Evolutionary conservation across 2,329 filamentous ascomycete genomes (phyloP).

Genomic region (Penicillium sp.): DNA sequence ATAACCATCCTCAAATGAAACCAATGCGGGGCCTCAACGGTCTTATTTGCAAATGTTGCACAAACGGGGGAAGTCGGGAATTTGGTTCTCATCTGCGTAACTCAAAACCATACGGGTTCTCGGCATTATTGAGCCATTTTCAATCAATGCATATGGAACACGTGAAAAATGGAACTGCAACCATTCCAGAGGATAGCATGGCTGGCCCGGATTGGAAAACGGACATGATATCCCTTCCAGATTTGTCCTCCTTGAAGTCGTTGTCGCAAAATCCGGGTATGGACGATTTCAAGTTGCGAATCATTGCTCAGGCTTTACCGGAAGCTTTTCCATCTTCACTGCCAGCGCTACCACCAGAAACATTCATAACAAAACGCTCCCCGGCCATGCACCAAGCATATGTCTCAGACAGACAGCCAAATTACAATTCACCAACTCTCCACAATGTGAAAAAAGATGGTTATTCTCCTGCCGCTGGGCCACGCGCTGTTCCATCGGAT

Average conservation of each 20-base stretch:
- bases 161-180: slow-evolving; percentile 17
- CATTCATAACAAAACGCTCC: slow-evolving; percentile 4
- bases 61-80: slow-evolving; percentile 15
- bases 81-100: background rate
- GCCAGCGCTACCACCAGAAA: slow-evolving; percentile 3
- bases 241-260: slow-evolving; percentile 27
- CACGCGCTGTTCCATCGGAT: background rate
- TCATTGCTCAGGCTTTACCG: slow-evolving; percentile 52
- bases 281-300: slow-evolving; percentile 52
- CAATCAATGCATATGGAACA: slow-evolving; percentile 34
- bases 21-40: slow-evolving; percentile 53
- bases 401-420: background rate
- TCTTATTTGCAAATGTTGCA: slow-evolving; percentile 55
- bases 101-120: slow-evolving; percentile 25
- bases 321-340: slow-evolving; percentile 29
- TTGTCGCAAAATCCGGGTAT: slow-evolving; percentile 36
- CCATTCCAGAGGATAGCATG: slow-evolving; percentile 20
- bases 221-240: slow-evolving; percentile 60
- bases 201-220: slow-evolving; percentile 52
- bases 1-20: slow-evolving; percentile 56
- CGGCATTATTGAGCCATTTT: slow-evolving; percentile 34
- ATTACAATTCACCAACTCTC: slow-evolving; percentile 1
- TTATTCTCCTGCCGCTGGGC: background rate
- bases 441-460: background rate
- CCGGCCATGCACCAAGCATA: slow-evolving; percentile 2